A percentile compares a stretch with the other conserved stretches of the same genome.
Evolutionary conservation across 2,329 filamentous ascomycete genomes (phyloP).

Genomic region (Acrocalymma vagum): DNA sequence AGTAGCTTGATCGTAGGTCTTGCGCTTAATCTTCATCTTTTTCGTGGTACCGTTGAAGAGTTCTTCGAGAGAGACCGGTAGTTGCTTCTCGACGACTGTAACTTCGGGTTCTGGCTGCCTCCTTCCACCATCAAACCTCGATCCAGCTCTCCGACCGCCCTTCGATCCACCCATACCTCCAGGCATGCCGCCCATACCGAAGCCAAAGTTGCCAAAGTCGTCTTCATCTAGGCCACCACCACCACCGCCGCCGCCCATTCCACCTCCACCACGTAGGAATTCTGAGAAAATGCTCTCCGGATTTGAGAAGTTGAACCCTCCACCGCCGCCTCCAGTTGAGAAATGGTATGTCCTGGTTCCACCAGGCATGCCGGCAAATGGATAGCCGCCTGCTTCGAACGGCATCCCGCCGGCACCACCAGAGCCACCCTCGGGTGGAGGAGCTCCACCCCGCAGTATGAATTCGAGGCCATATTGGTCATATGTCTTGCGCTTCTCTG

Average conservation of each 20-base stretch:
- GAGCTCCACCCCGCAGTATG: slow-evolving; percentile 80
- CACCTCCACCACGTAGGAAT: slow-evolving; percentile 73
- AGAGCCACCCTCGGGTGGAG: slow-evolving; percentile 61
- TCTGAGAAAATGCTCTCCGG: slow-evolving; percentile 86
- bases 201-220: slow-evolving; percentile 56
- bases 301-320: slow-evolving; percentile 83
- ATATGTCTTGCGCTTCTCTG: slow-evolving; percentile 95
- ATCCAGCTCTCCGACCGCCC: slow-evolving; percentile 41
- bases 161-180: slow-evolving; percentile 41
- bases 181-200: slow-evolving; percentile 45
- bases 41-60: slow-evolving; percentile 87
- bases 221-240: too few species aligned
- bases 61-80: slow-evolving; percentile 87
- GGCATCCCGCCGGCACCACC: slow-evolving; percentile 49
- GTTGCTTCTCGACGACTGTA: slow-evolving; percentile 84
- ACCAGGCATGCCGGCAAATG: slow-evolving; percentile 63
- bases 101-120: slow-evolving; percentile 78
- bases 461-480: slow-evolving; percentile 96
- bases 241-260: slow-evolving; percentile 57
- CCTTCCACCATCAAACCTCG: slow-evolving; percentile 48
- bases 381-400: slow-evolving; percentile 59
- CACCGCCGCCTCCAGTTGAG: slow-evolving; percentile 63
- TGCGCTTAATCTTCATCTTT: slow-evolving; percentile 98
- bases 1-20: slow-evolving; percentile 82
- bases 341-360: slow-evolving; percentile 71